Evolutionary conservation across 202 grass and related monocot species (phyloP), one percentile per base, ranked within the genome.

Genomic region (Bolboschoenoplectus hybrid): DNA sequence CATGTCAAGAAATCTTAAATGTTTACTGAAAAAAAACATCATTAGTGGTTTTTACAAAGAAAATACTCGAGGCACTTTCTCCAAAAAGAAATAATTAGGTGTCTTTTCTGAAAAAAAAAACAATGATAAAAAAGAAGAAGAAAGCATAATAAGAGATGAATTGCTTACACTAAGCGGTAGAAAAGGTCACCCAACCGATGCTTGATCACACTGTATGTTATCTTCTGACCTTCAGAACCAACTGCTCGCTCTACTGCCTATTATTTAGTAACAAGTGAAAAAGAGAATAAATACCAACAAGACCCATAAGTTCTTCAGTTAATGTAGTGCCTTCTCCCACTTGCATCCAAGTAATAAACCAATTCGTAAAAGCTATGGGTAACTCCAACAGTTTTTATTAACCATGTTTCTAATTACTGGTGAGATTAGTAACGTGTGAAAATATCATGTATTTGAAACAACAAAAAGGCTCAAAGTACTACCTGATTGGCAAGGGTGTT

Each of bases 151-250:
- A 70, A 2, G 5, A 46, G 17, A 45, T 74, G 39, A 67, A 67
- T 71, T 53, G 91, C 97, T 94, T 94, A 98, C 97, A 98, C 97
- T 86, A 98, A 86, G 38, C 91, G 97, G 79, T 96, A 94, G 84
- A 98, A 98, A 84, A 98, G 88, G 67, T 96, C 97, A 51, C 93
- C 90, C 75, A 98, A 70, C 5, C 93, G 93, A 58, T 95, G 94
- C 90, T 98, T 98, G 73, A 98, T 85, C 35, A 96, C 92, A 14
- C 74, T 85, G 82, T 98, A 98, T 8, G 97, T 98, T 87, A 98
- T 99, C 87, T 98, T 98, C 26, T 96, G 97, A 5, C 97, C 93
- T 52, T 99, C 93, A 60, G 88, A 84, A 90, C 79, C 90, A 85
- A 92, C 97, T 10, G 90, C 90, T 70, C 92, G 87, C 85, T 99